These are phyloP conservation scores for Persicaria tinctoria DNA, from an alignment of 148 eudicot genomes.

Conservation along the genomic window DNA sequence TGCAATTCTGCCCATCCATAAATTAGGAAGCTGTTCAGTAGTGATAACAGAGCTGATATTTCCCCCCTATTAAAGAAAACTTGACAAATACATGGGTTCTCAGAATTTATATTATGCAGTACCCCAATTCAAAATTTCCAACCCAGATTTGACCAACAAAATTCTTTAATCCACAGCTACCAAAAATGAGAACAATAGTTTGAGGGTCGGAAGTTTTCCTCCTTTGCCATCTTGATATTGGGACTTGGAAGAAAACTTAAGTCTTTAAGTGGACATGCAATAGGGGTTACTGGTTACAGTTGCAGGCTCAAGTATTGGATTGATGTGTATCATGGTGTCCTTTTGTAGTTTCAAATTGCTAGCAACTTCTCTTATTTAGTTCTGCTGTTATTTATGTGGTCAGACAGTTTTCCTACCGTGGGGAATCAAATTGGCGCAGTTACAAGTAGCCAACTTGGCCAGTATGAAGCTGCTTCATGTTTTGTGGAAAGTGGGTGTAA, in stretches of 20 bases:
- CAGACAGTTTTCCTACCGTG: conserved; percentile 29
- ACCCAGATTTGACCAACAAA: background rate
- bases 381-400: background rate
- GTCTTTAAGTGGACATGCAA: background rate
- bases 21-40: background rate
- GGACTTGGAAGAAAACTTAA: background rate
- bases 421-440: conserved; percentile 16
- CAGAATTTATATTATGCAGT: background rate
- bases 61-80: background rate
- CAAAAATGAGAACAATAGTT: background rate
- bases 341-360: background rate
- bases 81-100: background rate
- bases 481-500: conserved; percentile 37
- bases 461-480: conserved; percentile 47
- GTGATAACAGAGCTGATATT: background rate
- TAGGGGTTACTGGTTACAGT: background rate
- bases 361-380: conserved; percentile 2
- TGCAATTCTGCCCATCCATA: background rate
- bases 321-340: background rate
- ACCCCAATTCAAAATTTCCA: background rate
- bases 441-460: conserved; percentile 39
- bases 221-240: too few relatives aligned
- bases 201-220: background rate
- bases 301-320: background rate
- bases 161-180: background rate